phyloP scores from a whole-genome alignment of 139 green algal genomes.

The Volvox reticuliferus region DNA sequence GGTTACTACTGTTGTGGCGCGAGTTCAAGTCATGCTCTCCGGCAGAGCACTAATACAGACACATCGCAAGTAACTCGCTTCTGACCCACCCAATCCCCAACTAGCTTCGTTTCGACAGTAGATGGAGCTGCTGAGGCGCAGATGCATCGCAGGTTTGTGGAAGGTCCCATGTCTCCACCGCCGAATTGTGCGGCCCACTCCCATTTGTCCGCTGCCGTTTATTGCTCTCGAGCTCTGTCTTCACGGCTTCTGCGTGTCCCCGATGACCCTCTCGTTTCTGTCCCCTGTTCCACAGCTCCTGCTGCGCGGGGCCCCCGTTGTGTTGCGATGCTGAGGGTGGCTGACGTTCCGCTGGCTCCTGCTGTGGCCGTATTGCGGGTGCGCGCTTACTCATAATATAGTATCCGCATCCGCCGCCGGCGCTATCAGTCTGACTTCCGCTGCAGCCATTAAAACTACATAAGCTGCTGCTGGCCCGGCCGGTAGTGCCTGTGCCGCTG shows the following conservation, averaged over 20 bases:
- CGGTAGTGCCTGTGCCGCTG: background rate
- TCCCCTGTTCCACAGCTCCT: background rate
- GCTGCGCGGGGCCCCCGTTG: background rate
- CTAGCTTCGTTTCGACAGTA: background rate
- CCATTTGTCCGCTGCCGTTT: background rate
- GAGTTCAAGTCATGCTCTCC: too few relatives aligned
- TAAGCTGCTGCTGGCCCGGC: background rate
- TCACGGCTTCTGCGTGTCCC: too few relatives aligned
- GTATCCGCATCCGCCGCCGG: background rate
- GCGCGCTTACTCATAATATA: constrained; percentile 30
- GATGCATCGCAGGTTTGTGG: too few relatives aligned
- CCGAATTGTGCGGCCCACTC: too few relatives aligned
- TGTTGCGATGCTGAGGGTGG: background rate
- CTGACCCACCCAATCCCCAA: background rate
- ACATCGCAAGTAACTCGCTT: background rate
- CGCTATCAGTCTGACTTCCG: background rate
- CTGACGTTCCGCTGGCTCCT: background rate
- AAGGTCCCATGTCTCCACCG: too few relatives aligned
- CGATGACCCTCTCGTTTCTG: background rate
- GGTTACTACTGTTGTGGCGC: too few relatives aligned
- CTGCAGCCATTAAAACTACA: background rate
- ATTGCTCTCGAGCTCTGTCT: background rate
- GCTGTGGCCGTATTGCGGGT: background rate
- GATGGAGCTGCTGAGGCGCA: background rate
- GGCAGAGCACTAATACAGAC: too few relatives aligned